A percentile compares a stretch with the other conserved stretches of the same genome.
These are phyloP conservation scores for Macadamia integrifolia DNA, from an alignment of 164 flowering plant species.

Conservation along the genomic window DNA sequence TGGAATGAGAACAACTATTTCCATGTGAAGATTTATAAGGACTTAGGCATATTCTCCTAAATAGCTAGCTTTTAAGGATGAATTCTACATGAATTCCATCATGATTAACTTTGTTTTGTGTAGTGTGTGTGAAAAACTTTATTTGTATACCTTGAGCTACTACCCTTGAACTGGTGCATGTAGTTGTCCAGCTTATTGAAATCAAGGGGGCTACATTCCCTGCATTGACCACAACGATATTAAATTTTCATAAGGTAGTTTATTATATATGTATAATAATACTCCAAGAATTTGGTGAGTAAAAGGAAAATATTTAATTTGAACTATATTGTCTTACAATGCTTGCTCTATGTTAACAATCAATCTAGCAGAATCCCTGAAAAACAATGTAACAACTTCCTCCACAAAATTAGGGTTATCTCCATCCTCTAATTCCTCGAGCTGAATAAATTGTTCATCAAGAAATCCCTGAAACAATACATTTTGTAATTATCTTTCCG, in stretches of 20 bases:
- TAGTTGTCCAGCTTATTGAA: constrained; percentile 45
- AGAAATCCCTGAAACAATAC: constrained; percentile 40
- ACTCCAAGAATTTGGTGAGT: too few species aligned
- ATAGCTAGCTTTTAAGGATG: too few species aligned
- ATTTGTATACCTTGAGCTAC: constrained; percentile 38
- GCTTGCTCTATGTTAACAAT: constrained; percentile 37
- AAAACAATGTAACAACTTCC: constrained; percentile 50
- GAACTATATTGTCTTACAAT: constrained; percentile 24
- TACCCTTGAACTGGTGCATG: constrained; percentile 76
- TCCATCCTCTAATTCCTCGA: constrained; percentile 57
- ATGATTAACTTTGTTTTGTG: too few species aligned
- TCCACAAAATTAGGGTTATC: constrained; percentile 53
- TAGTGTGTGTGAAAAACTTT: too few species aligned
- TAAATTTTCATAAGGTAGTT: background rate
- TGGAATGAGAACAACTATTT: too few species aligned
- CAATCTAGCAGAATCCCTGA: constrained; percentile 39
- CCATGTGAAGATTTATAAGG: too few species aligned
- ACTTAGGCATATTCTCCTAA: too few species aligned
- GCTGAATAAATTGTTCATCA: constrained; percentile 56
- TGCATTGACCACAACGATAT: background rate
- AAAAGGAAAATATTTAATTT: too few species aligned
- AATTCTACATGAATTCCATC: too few species aligned
- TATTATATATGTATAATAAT: too few species aligned
- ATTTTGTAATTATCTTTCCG: too few species aligned
- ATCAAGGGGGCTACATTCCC: constrained; percentile 37